Conservation (phyloP, 2,329 filamentous ascomycete genomes). For the Colletotrichum eleusines region DNA sequence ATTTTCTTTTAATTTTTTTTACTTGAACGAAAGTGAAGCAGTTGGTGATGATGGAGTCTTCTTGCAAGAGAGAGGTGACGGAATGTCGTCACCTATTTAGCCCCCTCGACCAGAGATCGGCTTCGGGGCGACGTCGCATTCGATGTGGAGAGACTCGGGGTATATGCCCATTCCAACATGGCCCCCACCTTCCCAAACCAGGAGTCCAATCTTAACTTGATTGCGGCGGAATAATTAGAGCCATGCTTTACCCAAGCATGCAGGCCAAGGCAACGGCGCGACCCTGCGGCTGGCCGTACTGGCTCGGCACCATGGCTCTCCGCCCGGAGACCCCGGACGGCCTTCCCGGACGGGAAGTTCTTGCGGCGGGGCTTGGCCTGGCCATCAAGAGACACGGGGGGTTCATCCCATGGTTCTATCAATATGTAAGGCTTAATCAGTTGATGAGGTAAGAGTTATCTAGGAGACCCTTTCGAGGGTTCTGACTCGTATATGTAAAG, state of each 20-base stretch:
- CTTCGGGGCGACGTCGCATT: not conserved
- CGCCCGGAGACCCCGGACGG: not conserved
- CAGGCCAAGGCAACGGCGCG: not conserved
- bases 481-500: not conserved
- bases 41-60: not conserved
- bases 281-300: not conserved
- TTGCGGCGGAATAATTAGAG: not conserved
- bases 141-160: not conserved
- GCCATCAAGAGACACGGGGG: too few species aligned
- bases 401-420: not conserved
- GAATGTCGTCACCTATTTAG: conserved; percentile 38
- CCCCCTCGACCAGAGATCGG: too few species aligned
- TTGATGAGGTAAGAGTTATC: not conserved
- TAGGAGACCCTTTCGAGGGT: not conserved
- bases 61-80: not conserved
- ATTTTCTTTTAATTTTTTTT: too few species aligned
- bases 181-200: not conserved
- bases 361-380: not conserved
- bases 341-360: not conserved
- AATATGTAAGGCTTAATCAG: not conserved
- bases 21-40: not conserved
- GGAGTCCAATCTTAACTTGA: not conserved
- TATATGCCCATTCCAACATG: not conserved
- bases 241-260: not conserved
- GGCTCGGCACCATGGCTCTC: not conserved